Base-by-base conservation (phyloP, 169 alveolate genomes). In the Nephromyces sp. region DNA sequence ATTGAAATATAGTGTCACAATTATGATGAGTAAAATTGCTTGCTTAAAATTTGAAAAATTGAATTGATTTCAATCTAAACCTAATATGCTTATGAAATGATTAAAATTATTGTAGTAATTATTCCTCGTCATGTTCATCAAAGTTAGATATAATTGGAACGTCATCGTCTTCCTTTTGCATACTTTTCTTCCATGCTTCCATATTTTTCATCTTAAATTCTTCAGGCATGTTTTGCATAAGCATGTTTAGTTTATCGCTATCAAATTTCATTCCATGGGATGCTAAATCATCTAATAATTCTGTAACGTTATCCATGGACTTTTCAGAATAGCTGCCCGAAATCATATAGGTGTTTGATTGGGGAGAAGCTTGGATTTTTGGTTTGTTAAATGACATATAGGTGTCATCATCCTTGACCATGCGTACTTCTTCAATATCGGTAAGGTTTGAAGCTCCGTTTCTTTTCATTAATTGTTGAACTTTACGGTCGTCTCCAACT, bases 371-470 rank as follows among this genome's bases (percentile, higher is more conserved):
- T 79, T 92, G 92, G 31, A 95, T 88, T 72, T 89, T 90, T 21
- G 99, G 99, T 74, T 81, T 93, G 52, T 74, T 82, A 83, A 95
- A 95, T 83, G 91, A 93, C 28, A 96, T 81, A 21, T 89, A 88
- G 32, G 95, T 89, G 74, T 95, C 96, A 79, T 93, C 97, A 76
- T 90, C 97, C 85, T 89, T 91, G 87, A 95, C 89, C 89, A 96
- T 79, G 78, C 91, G 93, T 33, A 94, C 96, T 78, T 96, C 99
- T 71, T 95, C 98, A 33, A 94, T 91, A 57, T 92, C 97, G 22
- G 93, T 93, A 69, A 95, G 87, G 69, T 90, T 91, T 73, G 96
- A 91, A 61, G 95, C 95, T 30, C 98, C 97, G 70, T 92, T 87
- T 63, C 95, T 90, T 79, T 93, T 89, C 62, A 94, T 81, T 43